phyloP scores from a whole-genome alignment of 2,329 filamentous ascomycete species.

The Aspergillus thermomutatus region DNA sequence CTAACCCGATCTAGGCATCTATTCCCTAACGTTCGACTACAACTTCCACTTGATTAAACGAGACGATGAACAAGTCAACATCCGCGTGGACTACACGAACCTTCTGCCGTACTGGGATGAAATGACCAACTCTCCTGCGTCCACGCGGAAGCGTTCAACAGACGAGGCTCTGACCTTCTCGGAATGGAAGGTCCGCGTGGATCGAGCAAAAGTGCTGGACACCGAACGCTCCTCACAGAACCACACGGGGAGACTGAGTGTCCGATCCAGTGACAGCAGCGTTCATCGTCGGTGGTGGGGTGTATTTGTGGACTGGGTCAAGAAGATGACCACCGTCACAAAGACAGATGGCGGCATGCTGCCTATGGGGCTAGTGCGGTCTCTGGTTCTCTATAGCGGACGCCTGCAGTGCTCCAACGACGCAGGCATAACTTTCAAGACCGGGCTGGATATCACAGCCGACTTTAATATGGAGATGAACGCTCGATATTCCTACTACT shows the following conservation, averaged over 20 bases:
- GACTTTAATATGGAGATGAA: constrained; percentile 19
- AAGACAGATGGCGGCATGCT: constrained; percentile 6
- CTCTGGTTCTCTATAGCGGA: constrained; percentile 5
- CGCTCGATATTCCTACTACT: constrained; percentile 22
- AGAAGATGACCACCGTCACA: constrained; percentile 10
- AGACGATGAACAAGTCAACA: constrained; percentile 13
- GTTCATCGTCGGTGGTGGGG: constrained; percentile 10
- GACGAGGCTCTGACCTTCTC: neutral
- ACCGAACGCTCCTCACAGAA: neutral
- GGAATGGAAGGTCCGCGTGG: neutral
- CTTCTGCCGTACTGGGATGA: constrained; percentile 17
- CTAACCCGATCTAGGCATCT: neutral
- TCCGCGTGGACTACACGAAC: constrained; percentile 19
- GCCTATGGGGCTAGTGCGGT: constrained; percentile 1
- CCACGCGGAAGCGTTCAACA: constrained; percentile 5
- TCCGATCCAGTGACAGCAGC: neutral
- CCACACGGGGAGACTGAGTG: neutral
- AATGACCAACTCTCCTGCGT: constrained; percentile 10
- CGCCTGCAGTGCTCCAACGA: constrained; percentile 7
- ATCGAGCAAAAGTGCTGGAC: constrained; percentile 1
- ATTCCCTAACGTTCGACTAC: constrained; percentile 11
- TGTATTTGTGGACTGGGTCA: constrained; percentile 8
- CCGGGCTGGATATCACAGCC: constrained; percentile 12
- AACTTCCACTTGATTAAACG: constrained; percentile 17
- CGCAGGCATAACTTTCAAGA: constrained; percentile 6